Base-by-base conservation (phyloP, 768 basidiomycete genomes). In the Cyclocybe aegerita region DNA sequence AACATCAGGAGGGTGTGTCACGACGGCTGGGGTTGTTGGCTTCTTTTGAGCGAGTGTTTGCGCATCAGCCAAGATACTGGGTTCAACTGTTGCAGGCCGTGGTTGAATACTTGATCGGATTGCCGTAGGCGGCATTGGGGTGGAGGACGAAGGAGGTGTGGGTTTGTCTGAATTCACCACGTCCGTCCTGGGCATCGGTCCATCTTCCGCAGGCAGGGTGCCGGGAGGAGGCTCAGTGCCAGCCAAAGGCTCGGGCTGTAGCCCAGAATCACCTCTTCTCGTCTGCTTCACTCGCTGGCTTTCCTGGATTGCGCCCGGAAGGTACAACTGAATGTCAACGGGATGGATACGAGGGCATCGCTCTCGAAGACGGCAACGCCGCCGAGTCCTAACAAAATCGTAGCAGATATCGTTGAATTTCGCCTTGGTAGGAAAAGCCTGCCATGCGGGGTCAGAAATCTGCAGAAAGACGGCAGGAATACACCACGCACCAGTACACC, bases 321-420 rank as follows among this genome's bases (percentile, higher is more conserved):
- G 29, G 42, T 60, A 64, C 0, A 38, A 31, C 0, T 14, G 2
- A 37, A 55, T 65, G 39, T 66, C 52, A 11, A 56, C 45, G 2
- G 70, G 70, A 45, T 72, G 70, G 9, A 70, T 56, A 2, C 66
- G 62, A 32, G 10, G 11, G 36, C 74, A 75, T 2, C 40, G 14
- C 5, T 31, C 36, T 9, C 57, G 54, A 17, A 47, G 39, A 0
- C 5, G 8, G 43, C 73, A 75, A 37, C 52, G 46, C 9, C 53
- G 44, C 1, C 12, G 29, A 16, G 9, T 10, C n/a, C 40, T 48
- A 11, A 70, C 45, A 52, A 66, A 74, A 12, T 63, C 50, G 12
- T 52, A 60, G 51, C 74, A 75, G 5, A 74, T 62, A 32, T 70
- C 65, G 29, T 58, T 48, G 6, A 40, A 43, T 1, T 14, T 6